Evolutionary conservation across 495 filamentous ascomycete genomes (phyloP).

Genomic region (Aspergillus campestris): DNA sequence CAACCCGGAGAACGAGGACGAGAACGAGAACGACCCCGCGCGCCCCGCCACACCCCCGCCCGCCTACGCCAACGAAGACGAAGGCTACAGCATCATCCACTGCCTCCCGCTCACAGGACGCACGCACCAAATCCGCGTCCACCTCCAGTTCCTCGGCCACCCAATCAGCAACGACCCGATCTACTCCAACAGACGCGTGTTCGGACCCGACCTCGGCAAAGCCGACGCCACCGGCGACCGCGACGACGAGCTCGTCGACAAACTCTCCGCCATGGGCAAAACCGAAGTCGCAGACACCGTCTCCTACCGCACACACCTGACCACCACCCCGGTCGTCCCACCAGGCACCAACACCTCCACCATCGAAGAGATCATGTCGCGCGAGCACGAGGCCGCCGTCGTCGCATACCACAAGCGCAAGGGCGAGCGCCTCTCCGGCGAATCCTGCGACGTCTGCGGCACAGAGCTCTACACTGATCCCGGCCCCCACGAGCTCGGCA

Average conservation of each 20-base stretch:
- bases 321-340: conserved; percentile 32
- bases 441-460: conserved; percentile 68
- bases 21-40: conserved; percentile 24
- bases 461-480: conserved; percentile 92
- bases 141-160: conserved; percentile 88
- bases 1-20: conserved; percentile 9
- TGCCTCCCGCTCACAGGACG: conserved; percentile 89
- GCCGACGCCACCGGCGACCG: conserved; percentile 58
- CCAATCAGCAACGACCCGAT: conserved; percentile 97
- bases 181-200: conserved; percentile 88
- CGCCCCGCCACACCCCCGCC: conserved; percentile 26
- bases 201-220: conserved; percentile 68
- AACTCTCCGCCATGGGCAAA: conserved; percentile 86
- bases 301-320: conserved; percentile 56
- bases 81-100: conserved; percentile 90
- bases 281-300: conserved; percentile 80
- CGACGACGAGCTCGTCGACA: conserved; percentile 82
- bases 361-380: conserved; percentile 35
- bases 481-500: conserved; percentile 76
- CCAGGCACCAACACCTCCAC: conserved; percentile 30
- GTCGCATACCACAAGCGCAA: conserved; percentile 67
- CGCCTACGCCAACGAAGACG: conserved; percentile 18
- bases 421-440: conserved; percentile 87
- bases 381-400: conserved; percentile 75
- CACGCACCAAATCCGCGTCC: conserved; percentile 91